These are phyloP conservation scores for Nicotiana benthamiana DNA, from an alignment of 257 asterid genomes.

Conservation along the genomic window DNA sequence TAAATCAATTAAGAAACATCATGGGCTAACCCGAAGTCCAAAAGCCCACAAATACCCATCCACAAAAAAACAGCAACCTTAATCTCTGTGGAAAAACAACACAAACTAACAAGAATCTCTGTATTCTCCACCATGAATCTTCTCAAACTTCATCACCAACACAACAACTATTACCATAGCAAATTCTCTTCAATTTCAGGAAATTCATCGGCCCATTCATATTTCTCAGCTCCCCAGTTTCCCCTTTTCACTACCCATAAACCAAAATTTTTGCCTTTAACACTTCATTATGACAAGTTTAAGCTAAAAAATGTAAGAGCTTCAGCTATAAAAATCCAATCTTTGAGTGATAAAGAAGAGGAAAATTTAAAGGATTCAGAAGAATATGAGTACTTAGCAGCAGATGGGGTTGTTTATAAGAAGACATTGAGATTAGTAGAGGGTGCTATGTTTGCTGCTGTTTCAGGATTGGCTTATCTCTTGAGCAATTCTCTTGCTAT, in stretches of 20 bases:
- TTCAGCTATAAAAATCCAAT: slow-evolving; percentile 17
- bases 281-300: slow-evolving; percentile 6
- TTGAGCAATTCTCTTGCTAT: slow-evolving; percentile 89
- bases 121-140: slow-evolving; percentile 26
- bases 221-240: background rate
- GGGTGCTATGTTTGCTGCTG: slow-evolving; percentile 97
- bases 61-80: background rate
- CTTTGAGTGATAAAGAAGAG: slow-evolving; percentile 29
- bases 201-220: background rate
- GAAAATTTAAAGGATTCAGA: slow-evolving; percentile 21
- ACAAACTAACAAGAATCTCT: background rate
- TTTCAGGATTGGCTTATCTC: slow-evolving; percentile 82
- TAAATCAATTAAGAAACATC: too few species aligned
- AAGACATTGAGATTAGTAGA: slow-evolving; percentile 82
- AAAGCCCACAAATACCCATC: slow-evolving; percentile 2
- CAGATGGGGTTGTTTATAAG: slow-evolving; percentile 81
- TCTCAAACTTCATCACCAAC: slow-evolving; percentile 31
- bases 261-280: slow-evolving; percentile 9
- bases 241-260: slow-evolving; percentile 1
- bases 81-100: background rate
- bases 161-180: slow-evolving; percentile 9
- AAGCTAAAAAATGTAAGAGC: slow-evolving; percentile 16
- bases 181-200: slow-evolving; percentile 14
- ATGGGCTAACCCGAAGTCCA: too few species aligned
- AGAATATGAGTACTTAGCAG: slow-evolving; percentile 63